phyloP scores from a whole-genome alignment of 306 rosid species.

The Begonia loranthoides region DNA sequence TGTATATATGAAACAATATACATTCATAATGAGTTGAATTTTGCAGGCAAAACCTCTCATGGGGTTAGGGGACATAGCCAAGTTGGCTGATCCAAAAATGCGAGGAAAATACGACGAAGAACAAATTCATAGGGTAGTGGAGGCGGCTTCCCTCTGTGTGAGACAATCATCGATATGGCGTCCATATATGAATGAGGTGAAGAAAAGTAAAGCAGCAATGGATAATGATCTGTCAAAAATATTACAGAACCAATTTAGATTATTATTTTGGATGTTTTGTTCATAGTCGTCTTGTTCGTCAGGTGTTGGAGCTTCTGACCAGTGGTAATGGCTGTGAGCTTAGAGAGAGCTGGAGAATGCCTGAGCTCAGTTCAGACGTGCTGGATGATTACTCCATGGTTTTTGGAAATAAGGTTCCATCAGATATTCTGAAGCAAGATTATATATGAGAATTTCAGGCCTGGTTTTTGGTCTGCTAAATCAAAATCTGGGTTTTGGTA shows the following conservation, averaged over 20 bases:
- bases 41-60: slow-evolving; percentile 64
- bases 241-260: not conserved
- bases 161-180: slow-evolving; percentile 68
- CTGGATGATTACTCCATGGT: slow-evolving; percentile 82
- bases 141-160: slow-evolving; percentile 76
- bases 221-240: not conserved
- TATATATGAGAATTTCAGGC: slow-evolving; percentile 23
- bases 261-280: not conserved
- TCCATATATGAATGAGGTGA: slow-evolving; percentile 76
- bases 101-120: slow-evolving; percentile 50
- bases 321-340: slow-evolving; percentile 40
- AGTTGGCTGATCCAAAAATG: slow-evolving; percentile 61
- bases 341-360: slow-evolving; percentile 54
- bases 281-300: not conserved
- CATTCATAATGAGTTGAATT: too few relatives aligned
- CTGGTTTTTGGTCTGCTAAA: too few relatives aligned
- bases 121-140: slow-evolving; percentile 41
- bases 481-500: too few relatives aligned
- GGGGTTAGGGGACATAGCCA: slow-evolving; percentile 62
- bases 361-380: slow-evolving; percentile 65
- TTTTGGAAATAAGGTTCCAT: slow-evolving; percentile 65
- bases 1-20: not conserved
- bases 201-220: not conserved
- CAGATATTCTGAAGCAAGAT: slow-evolving; percentile 42
- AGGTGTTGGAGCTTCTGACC: slow-evolving; percentile 65